phyloP scores from a whole-genome alignment of 1,139 yeast species.

The Scheffersomyces illinoinensis region DNA sequence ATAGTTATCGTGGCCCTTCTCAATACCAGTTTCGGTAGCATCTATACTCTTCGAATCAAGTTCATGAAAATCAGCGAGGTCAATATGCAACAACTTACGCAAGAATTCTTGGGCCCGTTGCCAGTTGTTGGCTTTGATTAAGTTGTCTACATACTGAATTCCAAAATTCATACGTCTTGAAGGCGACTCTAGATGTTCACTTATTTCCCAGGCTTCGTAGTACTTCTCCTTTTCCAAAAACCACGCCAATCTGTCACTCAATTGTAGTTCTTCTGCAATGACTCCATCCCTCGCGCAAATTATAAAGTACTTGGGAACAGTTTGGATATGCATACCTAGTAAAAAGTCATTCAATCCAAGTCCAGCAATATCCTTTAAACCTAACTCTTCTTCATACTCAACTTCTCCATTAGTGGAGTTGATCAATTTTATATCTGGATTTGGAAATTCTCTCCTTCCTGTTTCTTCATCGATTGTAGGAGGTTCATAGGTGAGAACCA shows the following conservation, averaged over 20 bases:
- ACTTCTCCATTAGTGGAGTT: conserved; percentile 71
- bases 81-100: conserved; percentile 35
- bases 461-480: conserved; percentile 29
- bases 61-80: conserved; percentile 28
- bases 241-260: conserved; percentile 76
- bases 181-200: conserved; percentile 55
- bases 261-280: conserved; percentile 65
- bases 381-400: conserved; percentile 79
- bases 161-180: conserved; percentile 62
- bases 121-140: conserved; percentile 57
- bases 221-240: conserved; percentile 53
- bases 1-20: conserved; percentile 26
- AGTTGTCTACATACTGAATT: conserved; percentile 57
- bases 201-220: conserved; percentile 75
- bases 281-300: conserved; percentile 84
- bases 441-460: conserved; percentile 29
- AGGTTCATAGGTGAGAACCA: conserved; percentile 58
- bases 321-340: conserved; percentile 50
- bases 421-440: conserved; percentile 74
- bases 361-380: conserved; percentile 56
- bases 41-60: conserved; percentile 33
- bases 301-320: conserved; percentile 54
- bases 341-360: conserved; percentile 82
- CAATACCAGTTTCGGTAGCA: conserved; percentile 14
- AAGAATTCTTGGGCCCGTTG: conserved; percentile 55